phyloP scores from a whole-genome alignment of 495 filamentous ascomycete species.

The Aspergillus bertholletiae region DNA sequence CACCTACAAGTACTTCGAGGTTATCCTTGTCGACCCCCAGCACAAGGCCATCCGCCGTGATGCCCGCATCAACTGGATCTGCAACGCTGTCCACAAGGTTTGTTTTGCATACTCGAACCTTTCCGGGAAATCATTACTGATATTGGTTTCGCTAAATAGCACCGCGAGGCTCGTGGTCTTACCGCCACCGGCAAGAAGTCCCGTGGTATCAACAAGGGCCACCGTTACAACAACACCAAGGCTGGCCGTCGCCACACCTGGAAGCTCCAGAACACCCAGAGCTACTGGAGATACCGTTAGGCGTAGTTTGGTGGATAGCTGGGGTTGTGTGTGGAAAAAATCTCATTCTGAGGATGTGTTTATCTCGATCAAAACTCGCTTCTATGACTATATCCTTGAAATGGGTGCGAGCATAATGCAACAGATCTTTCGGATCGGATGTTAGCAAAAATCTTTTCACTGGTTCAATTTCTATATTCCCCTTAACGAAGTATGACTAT shows the following conservation, averaged over 20 bases:
- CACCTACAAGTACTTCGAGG: conserved; percentile 99
- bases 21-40: conserved; percentile 99
- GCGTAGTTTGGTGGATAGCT: conserved; percentile 19
- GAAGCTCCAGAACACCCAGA: conserved; percentile 98
- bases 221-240: conserved; percentile 96
- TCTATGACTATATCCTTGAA: conserved; percentile 27
- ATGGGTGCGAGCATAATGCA: conserved; percentile 40
- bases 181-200: conserved; percentile 99
- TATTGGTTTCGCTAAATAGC: conserved; percentile 41
- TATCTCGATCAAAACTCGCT: conserved; percentile 36
- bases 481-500: conserved; percentile 44
- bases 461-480: conserved; percentile 35
- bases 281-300: conserved; percentile 83
- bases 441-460: conserved; percentile 41
- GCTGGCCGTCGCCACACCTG: conserved; percentile 97
- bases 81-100: conserved; percentile 95
- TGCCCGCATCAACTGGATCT: conserved; percentile 99
- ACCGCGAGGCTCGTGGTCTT: conserved; percentile 94
- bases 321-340: conserved; percentile 35
- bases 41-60: conserved; percentile 99
- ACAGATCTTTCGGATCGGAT: conserved; percentile 38
- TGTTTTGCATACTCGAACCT: conserved; percentile 12
- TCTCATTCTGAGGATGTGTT: conserved; percentile 30
- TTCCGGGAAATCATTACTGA: conserved; percentile 15
- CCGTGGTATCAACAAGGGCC: conserved; percentile 97